A percentile compares a stretch with the other conserved stretches of the same genome.
phyloP scores from a whole-genome alignment of 2,329 filamentous ascomycete genomes.

The Epichloe gansuensis region DNA sequence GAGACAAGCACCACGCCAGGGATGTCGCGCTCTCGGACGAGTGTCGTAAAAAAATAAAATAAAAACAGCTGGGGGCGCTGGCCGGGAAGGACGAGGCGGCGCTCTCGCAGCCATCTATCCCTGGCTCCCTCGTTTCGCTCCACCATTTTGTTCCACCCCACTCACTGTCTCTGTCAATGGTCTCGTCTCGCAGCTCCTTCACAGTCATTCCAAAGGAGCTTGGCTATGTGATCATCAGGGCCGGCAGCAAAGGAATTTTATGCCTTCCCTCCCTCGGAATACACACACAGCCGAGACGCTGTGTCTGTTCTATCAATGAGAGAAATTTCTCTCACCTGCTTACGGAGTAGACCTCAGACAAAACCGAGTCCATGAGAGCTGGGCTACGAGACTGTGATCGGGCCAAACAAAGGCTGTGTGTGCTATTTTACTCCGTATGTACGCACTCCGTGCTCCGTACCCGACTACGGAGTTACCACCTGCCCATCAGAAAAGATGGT shows the following conservation, averaged over 20 bases:
- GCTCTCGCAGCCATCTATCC: background rate
- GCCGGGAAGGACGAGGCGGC: background rate
- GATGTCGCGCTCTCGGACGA: slow-evolving; percentile 3
- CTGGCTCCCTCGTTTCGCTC: slow-evolving; percentile 1
- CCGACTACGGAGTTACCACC: background rate
- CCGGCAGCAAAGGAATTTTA: background rate
- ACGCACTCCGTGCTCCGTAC: too few species aligned
- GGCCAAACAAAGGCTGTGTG: too few species aligned
- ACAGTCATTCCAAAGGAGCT: background rate
- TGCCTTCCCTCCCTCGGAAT: background rate
- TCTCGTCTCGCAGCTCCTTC: background rate
- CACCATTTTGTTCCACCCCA: slow-evolving; percentile 1
- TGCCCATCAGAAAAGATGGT: background rate
- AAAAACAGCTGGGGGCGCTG: background rate
- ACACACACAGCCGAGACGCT: too few species aligned
- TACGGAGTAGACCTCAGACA: background rate
- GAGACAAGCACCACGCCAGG: slow-evolving; percentile 1
- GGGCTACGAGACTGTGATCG: background rate
- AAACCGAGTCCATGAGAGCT: background rate
- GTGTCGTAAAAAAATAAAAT: background rate
- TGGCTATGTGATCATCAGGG: background rate
- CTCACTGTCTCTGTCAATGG: background rate
- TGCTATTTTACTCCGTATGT: too few species aligned
- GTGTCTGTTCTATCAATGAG: too few species aligned
- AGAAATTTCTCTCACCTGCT: too few species aligned